Evolutionary conservation across 441 rosid species (phyloP), one percentile per base, ranked within the genome.

Genomic region (Capsella rubella): DNA sequence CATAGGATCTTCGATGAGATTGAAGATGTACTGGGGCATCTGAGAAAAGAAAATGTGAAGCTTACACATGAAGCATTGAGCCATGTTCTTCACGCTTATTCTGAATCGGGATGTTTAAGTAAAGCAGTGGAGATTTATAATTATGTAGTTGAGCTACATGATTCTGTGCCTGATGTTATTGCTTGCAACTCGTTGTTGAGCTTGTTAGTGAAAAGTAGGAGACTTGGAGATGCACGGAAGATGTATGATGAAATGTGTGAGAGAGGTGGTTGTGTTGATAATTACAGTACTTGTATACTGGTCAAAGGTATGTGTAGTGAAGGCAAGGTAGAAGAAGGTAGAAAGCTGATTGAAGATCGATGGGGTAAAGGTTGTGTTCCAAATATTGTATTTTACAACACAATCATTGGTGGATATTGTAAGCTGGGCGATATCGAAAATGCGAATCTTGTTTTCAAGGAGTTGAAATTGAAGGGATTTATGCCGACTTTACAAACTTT

Each of bases 321-420:
- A 77, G 89, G 95, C 49, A 84, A 81, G 67, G 90, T 87, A 34
- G 87, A 86, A 70, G 92, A 84, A 66, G 91, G 93, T 67, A 68
- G 63, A 70, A 81, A 80, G 80, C 63, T 94, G 81, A 83, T 91
- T 67, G 90, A 87, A 82, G 80, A 84, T 47, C 69, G 81, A 63
- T 92, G 90, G 92, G 99, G 99, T 65, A 79, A 78, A 68, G 90
- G 89, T 7, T 94, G 97, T 73, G 63, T 90, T 55, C 97, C 99
- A 0, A 88, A 90, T 76, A 71, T 94, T 47, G 89, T 90, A 64
- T 90, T 90, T 57, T 94, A 90, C 69, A 94, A 94, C 32, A 83
- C 84, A 0, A 82, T 94, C 54, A 88, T 92, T 62, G 85, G 86
- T 81, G 99, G 97, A 2, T 88, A 86, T 71, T 87, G 89, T 39